phyloP scores from a whole-genome alignment of 2,329 filamentous ascomycete species.

The Gyromitra esculenta region DNA sequence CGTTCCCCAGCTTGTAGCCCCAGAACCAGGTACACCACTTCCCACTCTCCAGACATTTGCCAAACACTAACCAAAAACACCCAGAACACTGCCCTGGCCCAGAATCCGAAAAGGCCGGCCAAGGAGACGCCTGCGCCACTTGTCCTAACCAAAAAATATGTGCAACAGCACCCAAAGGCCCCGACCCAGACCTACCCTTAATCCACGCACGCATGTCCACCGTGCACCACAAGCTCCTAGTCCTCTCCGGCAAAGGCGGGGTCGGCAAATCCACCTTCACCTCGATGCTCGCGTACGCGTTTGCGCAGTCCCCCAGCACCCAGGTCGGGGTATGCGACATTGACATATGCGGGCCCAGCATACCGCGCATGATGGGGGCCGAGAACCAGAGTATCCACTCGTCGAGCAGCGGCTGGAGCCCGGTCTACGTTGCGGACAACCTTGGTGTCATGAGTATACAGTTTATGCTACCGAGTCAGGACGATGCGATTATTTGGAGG shows the following conservation, averaged over 20 bases:
- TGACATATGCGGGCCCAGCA: slow-evolving; percentile 94
- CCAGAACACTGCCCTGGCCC: slow-evolving; percentile 91
- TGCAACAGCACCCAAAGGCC: slow-evolving; percentile 91
- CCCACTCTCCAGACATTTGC: slow-evolving; percentile 8
- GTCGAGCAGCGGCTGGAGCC: slow-evolving; percentile 87
- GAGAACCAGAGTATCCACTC: slow-evolving; percentile 93
- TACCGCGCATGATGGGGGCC: slow-evolving; percentile 99
- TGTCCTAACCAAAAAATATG: slow-evolving; percentile 97
- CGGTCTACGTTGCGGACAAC: slow-evolving; percentile 95
- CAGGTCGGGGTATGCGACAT: slow-evolving; percentile 97
- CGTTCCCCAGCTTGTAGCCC: slow-evolving; percentile 86
- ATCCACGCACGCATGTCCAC: slow-evolving; percentile 83
- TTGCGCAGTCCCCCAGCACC: slow-evolving; percentile 79
- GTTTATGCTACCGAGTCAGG: slow-evolving; percentile 93
- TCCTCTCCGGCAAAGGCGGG: slow-evolving; percentile 93
- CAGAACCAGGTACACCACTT: slow-evolving; percentile 73
- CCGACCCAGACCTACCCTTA: slow-evolving; percentile 89
- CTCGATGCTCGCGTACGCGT: slow-evolving; percentile 85
- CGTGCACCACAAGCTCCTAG: slow-evolving; percentile 90
- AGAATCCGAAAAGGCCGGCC: slow-evolving; percentile 75
- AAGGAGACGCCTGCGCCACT: slow-evolving; percentile 84
- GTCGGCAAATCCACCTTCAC: slow-evolving; percentile 97
- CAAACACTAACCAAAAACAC: slow-evolving; percentile 27
- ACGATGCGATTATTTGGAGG: slow-evolving; percentile 97
- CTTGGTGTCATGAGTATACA: slow-evolving; percentile 96